Conservation (phyloP, 163 green algal genomes). For the Volvox carteri region DNA sequence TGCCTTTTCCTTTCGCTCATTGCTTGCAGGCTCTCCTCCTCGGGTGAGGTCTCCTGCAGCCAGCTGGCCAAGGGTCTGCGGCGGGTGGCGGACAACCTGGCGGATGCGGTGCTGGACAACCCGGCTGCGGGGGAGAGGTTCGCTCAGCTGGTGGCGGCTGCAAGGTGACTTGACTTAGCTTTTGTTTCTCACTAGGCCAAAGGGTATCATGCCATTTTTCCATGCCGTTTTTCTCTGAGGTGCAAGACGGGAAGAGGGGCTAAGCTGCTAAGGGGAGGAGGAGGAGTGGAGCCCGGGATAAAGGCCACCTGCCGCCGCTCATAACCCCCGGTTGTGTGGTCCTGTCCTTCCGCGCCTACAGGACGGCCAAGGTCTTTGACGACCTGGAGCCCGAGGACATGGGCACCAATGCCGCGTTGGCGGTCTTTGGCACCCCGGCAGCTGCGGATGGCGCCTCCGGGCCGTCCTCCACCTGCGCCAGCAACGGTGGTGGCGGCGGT, state of each 20-base stretch:
- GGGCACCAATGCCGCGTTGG: constrained; percentile 3
- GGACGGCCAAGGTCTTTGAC: constrained; percentile 36
- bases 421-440: not conserved
- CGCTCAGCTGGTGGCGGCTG: constrained; percentile 40
- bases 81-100: constrained; percentile 79
- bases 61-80: constrained; percentile 84
- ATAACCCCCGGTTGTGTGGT: too few species aligned
- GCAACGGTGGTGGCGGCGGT: constrained; percentile 30
- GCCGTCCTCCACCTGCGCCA: not conserved
- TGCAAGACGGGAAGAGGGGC: too few species aligned
- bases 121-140: constrained; percentile 72
- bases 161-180: too few species aligned
- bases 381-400: constrained; percentile 42
- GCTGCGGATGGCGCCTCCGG: not conserved
- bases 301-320: too few species aligned
- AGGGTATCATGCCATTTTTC: too few species aligned
- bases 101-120: constrained; percentile 86
- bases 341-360: too few species aligned
- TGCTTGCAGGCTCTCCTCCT: constrained; percentile 71
- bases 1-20: not conserved
- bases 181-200: too few species aligned
- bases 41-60: constrained; percentile 73
- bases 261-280: too few species aligned
- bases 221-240: too few species aligned
- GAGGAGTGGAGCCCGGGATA: too few species aligned